These are phyloP conservation scores for Thalassiosira livingstoniorum DNA, from an alignment of 352 stramenopile species.

Conservation along the genomic window DNA sequence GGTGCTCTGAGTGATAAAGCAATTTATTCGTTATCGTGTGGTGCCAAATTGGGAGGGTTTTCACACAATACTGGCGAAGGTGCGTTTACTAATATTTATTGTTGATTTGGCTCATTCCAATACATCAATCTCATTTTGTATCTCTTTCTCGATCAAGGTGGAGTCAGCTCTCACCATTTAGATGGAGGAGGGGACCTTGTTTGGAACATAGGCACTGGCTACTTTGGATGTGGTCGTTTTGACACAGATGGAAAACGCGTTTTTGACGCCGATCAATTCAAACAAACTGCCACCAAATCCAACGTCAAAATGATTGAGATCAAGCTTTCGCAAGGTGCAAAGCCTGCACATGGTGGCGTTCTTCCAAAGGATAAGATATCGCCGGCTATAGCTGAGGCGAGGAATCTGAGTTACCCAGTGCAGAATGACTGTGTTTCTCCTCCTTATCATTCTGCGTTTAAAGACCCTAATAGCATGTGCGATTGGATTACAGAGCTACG, in stretches of 20 bases:
- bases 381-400: constrained; percentile 78
- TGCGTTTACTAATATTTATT: constrained; percentile 73
- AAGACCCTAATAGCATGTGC: constrained; percentile 70
- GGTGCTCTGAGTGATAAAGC: constrained; percentile 82
- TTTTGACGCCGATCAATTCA: constrained; percentile 71
- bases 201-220: constrained; percentile 88
- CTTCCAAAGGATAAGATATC: constrained; percentile 84
- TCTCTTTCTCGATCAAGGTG: no score
- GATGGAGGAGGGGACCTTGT: constrained; percentile 80
- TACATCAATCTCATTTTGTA: no score
- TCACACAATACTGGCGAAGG: constrained; percentile 88
- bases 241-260: constrained; percentile 45
- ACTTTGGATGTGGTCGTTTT: constrained; percentile 85
- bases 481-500: constrained; percentile 78
- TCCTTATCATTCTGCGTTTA: constrained; percentile 80
- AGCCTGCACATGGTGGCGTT: constrained; percentile 86
- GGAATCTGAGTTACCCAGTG: constrained; percentile 74
- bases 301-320: constrained; percentile 88
- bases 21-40: constrained; percentile 71
- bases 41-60: constrained; percentile 84
- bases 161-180: no score
- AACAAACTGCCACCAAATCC: constrained; percentile 32
- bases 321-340: constrained; percentile 87
- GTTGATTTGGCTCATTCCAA: no score
- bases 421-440: constrained; percentile 81